Evolutionary conservation across 208 protist species (phyloP).

Genomic region (Acanthamoeba sp.): DNA sequence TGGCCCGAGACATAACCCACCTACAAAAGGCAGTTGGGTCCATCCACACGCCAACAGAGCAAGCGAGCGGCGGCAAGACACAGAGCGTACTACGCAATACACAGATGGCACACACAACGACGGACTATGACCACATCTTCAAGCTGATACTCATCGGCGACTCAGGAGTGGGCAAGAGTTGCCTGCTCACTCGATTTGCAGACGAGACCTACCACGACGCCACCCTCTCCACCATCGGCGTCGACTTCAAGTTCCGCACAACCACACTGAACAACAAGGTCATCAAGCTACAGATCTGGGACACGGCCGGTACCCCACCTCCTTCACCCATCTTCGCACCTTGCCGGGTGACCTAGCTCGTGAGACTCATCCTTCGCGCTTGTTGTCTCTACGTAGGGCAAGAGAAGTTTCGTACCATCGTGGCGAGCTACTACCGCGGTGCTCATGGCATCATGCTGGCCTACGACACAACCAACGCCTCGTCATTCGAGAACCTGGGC

Average conservation of each 20-base stretch:
- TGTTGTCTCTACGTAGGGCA: too few relatives aligned
- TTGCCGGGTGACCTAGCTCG: too few relatives aligned
- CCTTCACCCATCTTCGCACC: background rate
- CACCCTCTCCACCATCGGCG: constrained; percentile 71
- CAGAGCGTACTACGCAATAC: background rate
- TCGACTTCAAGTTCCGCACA: constrained; percentile 94
- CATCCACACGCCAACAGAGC: background rate
- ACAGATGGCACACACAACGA: constrained; percentile 14
- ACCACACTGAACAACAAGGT: constrained; percentile 92
- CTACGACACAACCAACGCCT: constrained; percentile 92
- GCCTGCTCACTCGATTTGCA: background rate
- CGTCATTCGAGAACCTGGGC: constrained; percentile 90
- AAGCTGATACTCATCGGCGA: constrained; percentile 64
- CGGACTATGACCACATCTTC: constrained; percentile 76
- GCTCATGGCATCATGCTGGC: constrained; percentile 94
- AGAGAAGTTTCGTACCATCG: constrained; percentile 79
- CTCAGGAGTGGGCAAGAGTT: constrained; percentile 46
- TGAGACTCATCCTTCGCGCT: too few relatives aligned
- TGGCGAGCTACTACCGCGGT: constrained; percentile 91
- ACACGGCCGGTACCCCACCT: constrained; percentile 88
- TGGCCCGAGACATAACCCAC: background rate
- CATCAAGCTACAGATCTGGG: constrained; percentile 93
- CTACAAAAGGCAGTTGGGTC: background rate
- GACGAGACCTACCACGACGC: constrained; percentile 20
- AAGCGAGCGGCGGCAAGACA: background rate